Evolutionary conservation across 176 grass and related monocot genomes (phyloP).

Genomic region (Paspalum vaginatum): DNA sequence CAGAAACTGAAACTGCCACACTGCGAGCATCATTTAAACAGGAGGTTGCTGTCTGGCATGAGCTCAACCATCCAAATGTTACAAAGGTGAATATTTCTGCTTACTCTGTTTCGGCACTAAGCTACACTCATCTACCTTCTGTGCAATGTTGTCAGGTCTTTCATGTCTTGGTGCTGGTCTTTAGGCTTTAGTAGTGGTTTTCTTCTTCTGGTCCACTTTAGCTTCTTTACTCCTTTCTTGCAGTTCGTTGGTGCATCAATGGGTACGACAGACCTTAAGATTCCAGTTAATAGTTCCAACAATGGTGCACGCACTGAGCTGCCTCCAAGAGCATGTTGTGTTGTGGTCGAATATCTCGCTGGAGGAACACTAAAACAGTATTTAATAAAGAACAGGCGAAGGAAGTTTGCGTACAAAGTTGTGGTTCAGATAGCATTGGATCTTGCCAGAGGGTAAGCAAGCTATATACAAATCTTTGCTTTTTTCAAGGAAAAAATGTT

Average conservation of each 20-base stretch:
- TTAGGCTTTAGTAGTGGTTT: background rate
- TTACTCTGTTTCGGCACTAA: background rate
- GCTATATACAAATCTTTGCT: background rate
- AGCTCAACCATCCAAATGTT: slow-evolving; percentile 71
- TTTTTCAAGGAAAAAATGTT: background rate
- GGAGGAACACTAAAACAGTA: slow-evolving; percentile 72
- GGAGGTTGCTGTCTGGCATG: slow-evolving; percentile 79
- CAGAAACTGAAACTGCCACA: slow-evolving; percentile 52
- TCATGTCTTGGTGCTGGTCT: slow-evolving; percentile 1
- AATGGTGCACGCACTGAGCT: slow-evolving; percentile 38
- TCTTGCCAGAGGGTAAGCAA: slow-evolving; percentile 77
- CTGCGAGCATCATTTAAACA: slow-evolving; percentile 63
- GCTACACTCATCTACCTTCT: background rate
- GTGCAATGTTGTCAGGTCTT: slow-evolving; percentile 1
- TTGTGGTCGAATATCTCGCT: slow-evolving; percentile 68
- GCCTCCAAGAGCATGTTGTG: slow-evolving; percentile 65
- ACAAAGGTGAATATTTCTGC: slow-evolving; percentile 62
- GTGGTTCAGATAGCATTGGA: slow-evolving; percentile 79
- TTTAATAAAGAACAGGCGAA: slow-evolving; percentile 60
- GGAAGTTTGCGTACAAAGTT: slow-evolving; percentile 67
- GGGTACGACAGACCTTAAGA: slow-evolving; percentile 62
- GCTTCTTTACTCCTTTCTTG: slow-evolving; percentile 15
- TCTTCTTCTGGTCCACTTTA: slow-evolving; percentile 6
- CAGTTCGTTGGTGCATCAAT: slow-evolving; percentile 88
- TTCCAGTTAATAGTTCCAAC: slow-evolving; percentile 53